These are phyloP conservation scores for Paramyrothecium roridum DNA, from an alignment of 2,329 filamentous ascomycete genomes.

Conservation along the genomic window DNA sequence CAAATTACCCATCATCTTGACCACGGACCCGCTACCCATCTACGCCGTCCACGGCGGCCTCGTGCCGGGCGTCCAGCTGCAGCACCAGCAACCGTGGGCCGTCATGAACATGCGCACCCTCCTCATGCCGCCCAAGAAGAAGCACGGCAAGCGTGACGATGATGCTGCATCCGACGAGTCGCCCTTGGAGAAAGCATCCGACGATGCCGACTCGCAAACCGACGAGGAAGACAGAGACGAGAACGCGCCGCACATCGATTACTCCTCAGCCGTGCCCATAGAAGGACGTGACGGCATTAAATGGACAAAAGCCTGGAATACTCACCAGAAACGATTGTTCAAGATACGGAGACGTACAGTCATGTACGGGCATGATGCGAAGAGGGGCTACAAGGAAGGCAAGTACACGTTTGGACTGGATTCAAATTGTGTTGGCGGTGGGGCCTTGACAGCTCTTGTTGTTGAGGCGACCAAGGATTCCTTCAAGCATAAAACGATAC, in stretches of 20 bases:
- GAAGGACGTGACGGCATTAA: slow-evolving; percentile 51
- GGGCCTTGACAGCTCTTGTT: slow-evolving; percentile 72
- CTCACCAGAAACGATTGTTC: slow-evolving; percentile 35
- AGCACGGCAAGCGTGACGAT: slow-evolving; percentile 7
- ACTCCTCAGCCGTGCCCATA: slow-evolving; percentile 30
- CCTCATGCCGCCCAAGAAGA: slow-evolving; percentile 40
- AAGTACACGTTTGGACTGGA: slow-evolving; percentile 83
- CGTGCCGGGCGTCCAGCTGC: slow-evolving; percentile 68
- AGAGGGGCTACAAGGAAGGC: slow-evolving; percentile 57
- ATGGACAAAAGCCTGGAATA: slow-evolving; percentile 66
- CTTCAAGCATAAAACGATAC: slow-evolving; percentile 33
- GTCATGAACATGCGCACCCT: slow-evolving; percentile 93
- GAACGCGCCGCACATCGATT: slow-evolving; percentile 18
- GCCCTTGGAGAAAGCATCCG: neutral
- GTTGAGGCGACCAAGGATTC: slow-evolving; percentile 50
- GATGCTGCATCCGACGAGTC: slow-evolving; percentile 2
- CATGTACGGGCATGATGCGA: slow-evolving; percentile 85
- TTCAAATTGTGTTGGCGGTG: slow-evolving; percentile 75
- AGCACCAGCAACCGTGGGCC: slow-evolving; percentile 70
- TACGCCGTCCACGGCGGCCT: slow-evolving; percentile 83
- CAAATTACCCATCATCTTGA: slow-evolving; percentile 73
- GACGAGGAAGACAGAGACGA: slow-evolving; percentile 14
- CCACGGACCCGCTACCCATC: slow-evolving; percentile 61
- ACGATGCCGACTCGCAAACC: neutral
- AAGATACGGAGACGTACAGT: slow-evolving; percentile 56